Percentiles rank a stretch among this genome's conserved stretches.
Evolutionary conservation across 2,329 filamentous ascomycete genomes (phyloP).

Genomic region (Microcyclosporella mali): DNA sequence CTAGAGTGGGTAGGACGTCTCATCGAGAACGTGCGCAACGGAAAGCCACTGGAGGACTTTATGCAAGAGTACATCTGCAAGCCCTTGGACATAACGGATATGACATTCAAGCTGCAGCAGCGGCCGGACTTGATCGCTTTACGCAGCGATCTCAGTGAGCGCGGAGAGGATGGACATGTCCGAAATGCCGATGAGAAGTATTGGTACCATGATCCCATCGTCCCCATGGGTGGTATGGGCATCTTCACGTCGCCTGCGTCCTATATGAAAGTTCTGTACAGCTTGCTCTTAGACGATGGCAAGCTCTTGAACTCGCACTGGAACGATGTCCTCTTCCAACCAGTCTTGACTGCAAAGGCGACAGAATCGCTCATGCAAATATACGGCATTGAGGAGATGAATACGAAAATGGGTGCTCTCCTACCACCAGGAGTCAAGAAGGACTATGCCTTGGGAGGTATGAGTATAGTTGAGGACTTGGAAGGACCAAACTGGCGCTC

Average conservation of each 20-base stretch:
- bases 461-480: conserved; percentile 35
- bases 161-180: conserved; percentile 15
- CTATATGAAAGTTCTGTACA: conserved; percentile 42
- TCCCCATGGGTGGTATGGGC: conserved; percentile 25
- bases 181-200: not conserved
- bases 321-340: conserved; percentile 41
- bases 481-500: conserved; percentile 32
- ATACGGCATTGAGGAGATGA: conserved; percentile 15
- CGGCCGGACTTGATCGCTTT: conserved; percentile 11
- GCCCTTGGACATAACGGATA: conserved; percentile 37
- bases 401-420: conserved; percentile 6
- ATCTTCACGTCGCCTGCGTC: conserved; percentile 29
- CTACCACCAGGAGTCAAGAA: conserved; percentile 16
- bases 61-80: conserved; percentile 42
- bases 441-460: conserved; percentile 39
- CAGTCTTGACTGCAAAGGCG: conserved; percentile 37
- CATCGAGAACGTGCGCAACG: conserved; percentile 44
- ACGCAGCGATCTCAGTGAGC: conserved; percentile 16
- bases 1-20: conserved; percentile 50
- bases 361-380: conserved; percentile 13
- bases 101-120: conserved; percentile 26
- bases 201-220: conserved; percentile 20
- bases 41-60: conserved; percentile 37
- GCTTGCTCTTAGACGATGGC: conserved; percentile 45
- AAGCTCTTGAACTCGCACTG: conserved; percentile 40